Conservation (phyloP, 225 moss, liverwort and hornwort genomes). For the Asterella californica region DNA sequence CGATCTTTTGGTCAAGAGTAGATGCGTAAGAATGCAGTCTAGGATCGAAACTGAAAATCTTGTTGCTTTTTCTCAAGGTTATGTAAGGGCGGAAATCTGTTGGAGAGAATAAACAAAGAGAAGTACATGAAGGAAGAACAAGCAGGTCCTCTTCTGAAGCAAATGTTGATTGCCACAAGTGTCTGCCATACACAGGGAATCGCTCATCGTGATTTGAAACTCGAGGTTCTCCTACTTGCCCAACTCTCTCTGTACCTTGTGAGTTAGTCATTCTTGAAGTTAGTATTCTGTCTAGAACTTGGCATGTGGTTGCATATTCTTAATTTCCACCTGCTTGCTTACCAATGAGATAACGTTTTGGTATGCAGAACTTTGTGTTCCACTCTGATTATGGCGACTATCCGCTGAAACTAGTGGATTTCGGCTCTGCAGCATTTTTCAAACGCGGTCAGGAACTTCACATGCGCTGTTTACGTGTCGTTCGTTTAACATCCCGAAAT, state of each 20-base stretch:
- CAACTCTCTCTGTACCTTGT: not conserved
- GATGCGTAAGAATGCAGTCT: not conserved
- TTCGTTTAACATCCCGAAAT: not conserved
- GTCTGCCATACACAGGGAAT: constrained; percentile 49
- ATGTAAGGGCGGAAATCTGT: constrained; percentile 46
- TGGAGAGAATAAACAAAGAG: constrained; percentile 44
- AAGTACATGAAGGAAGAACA: constrained; percentile 48
- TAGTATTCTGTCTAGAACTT: not conserved
- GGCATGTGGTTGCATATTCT: not conserved
- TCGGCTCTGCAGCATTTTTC: constrained; percentile 53
- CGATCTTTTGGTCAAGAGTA: too few relatives aligned
- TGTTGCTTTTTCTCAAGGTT: constrained; percentile 25
- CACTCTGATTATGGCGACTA: constrained; percentile 36
- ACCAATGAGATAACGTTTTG: not conserved
- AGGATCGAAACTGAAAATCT: not conserved
- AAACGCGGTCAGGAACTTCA: constrained; percentile 26
- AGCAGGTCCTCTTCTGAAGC: constrained; percentile 44
- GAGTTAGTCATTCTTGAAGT: not conserved
- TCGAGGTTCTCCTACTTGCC: constrained; percentile 37
- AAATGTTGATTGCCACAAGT: constrained; percentile 43
- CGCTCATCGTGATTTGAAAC: constrained; percentile 51
- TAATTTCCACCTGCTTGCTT: not conserved
- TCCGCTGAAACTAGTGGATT: constrained; percentile 49
- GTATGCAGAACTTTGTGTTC: constrained; percentile 47
- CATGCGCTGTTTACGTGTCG: not conserved